Base-by-base conservation (phyloP, 352 stramenopile species). In the Globisporangium abappressorium region DNA sequence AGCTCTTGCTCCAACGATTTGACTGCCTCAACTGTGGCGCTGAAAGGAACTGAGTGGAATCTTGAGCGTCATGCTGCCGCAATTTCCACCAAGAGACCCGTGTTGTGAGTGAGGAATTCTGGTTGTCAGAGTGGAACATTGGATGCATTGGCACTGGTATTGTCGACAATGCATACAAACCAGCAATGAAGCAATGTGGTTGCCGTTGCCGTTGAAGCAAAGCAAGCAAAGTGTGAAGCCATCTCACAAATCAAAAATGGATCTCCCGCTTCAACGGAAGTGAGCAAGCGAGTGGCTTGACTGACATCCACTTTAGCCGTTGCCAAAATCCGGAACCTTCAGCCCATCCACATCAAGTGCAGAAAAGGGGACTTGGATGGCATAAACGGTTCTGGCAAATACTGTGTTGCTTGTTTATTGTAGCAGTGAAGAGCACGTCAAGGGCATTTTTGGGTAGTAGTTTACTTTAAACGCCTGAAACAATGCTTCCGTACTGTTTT, bases 401-500 rank as follows among this genome's bases (percentile, higher is more conserved):
- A 49, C 6, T 22, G 41, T n/a, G 5, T 49, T 6, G 5, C 7
- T 41, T 15, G 54, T 41, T 41, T 58, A 38, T 38, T 58, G 18
- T 58, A 4, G 6, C 8, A 1, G 0, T 1, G 1, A 3, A 8
- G 8, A 7, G 2, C n/a, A 12, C 38, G 14, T 5, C 18, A 6
- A 15, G 9, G 26, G 0, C 18, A n/a, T 36, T 8, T 24, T 7
- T 30, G 22, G 11, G 2, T 2, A 14, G 15, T 12, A 2, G 5
- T 38, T 1, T 5, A 59, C 54, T 59, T 59, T 26, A n/a, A 24
- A 12, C 54, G 8, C 20, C 11, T 11, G 1, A 11, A 59, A 59
- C 26, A 41, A 28, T 59, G 22, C 26, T 70, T 68, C 26, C 28
- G 5, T 9, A 24, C 57, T 62, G 26, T 62, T 62, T 62, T 49